Conservation (phyloP, 306 rosid genomes). For the Malus orientalis region DNA sequence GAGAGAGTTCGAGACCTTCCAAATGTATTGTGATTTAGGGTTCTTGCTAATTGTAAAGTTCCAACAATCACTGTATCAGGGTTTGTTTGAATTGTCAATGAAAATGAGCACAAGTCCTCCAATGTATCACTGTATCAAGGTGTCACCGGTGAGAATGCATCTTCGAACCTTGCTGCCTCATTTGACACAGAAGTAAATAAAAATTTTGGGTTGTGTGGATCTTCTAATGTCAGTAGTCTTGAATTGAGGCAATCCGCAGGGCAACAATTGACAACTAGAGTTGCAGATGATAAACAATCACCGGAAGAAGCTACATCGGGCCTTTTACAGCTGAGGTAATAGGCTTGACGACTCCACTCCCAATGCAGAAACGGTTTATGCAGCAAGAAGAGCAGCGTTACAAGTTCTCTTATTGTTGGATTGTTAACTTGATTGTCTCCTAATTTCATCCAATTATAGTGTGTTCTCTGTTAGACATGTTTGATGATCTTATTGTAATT, state of each 20-base stretch:
- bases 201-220: too few species aligned
- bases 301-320: conserved; percentile 4
- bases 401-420: conserved; percentile 24
- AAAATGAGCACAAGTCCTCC: not conserved
- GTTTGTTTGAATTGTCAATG: not conserved
- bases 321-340: conserved; percentile 50
- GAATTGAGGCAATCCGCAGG: conserved; percentile 20
- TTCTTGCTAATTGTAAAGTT: too few species aligned
- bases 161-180: not conserved
- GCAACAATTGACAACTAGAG: conserved; percentile 9
- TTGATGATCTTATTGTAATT: conserved; percentile 1
- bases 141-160: not conserved
- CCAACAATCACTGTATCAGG: conserved; percentile 3
- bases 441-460: conserved; percentile 21
- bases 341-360: conserved; percentile 82
- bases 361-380: conserved; percentile 37
- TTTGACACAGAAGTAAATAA: too few species aligned
- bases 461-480: too few species aligned
- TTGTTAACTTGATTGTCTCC: conserved; percentile 80
- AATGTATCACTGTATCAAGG: too few species aligned
- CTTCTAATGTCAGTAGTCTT: not conserved
- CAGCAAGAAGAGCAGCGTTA: conserved; percentile 48
- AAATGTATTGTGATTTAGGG: conserved; percentile 21
- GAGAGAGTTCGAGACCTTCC: conserved; percentile 31
- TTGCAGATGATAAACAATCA: conserved; percentile 12